These are phyloP conservation scores for Fusarium napiforme DNA, from an alignment of 2,329 filamentous ascomycete species.

Conservation along the genomic window DNA sequence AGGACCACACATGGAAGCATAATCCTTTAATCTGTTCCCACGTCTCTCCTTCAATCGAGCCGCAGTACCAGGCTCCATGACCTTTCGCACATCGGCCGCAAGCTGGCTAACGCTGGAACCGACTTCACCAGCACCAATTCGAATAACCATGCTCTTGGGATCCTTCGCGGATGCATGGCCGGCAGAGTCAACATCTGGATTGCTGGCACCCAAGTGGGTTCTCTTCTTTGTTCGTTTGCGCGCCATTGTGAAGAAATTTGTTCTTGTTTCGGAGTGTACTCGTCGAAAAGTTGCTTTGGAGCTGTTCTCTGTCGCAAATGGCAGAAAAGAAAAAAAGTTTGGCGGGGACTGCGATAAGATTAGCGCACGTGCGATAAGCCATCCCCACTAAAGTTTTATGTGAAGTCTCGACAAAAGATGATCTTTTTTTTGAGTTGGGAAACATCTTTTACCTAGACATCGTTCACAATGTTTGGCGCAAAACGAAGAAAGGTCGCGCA, in stretches of 20 bases:
- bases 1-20: constrained; percentile 93
- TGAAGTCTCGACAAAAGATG: constrained; percentile 7
- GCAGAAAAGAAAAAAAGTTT: constrained; percentile 50
- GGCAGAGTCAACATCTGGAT: constrained; percentile 65
- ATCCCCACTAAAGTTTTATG: constrained; percentile 50
- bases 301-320: constrained; percentile 35
- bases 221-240: constrained; percentile 86
- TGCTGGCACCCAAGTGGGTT: constrained; percentile 78
- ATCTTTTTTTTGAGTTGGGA: constrained; percentile 8
- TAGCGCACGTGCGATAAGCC: constrained; percentile 47
- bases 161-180: constrained; percentile 73
- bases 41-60: constrained; percentile 88
- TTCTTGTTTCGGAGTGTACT: constrained; percentile 1
- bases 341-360: constrained; percentile 50
- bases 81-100: constrained; percentile 86
- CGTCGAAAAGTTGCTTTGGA: constrained; percentile 19
- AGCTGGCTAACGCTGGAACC: constrained; percentile 91
- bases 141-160: constrained; percentile 98
- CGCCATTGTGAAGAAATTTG: constrained; percentile 69
- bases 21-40: constrained; percentile 89
- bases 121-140: constrained; percentile 93
- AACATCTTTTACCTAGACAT: background rate
- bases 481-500: constrained; percentile 57
- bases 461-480: constrained; percentile 49
- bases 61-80: constrained; percentile 97